Evolutionary conservation across 1,284 basidiomycete species (phyloP), one percentile per base, ranked within the genome.

Genomic region (Ceratobasidium sp.): DNA sequence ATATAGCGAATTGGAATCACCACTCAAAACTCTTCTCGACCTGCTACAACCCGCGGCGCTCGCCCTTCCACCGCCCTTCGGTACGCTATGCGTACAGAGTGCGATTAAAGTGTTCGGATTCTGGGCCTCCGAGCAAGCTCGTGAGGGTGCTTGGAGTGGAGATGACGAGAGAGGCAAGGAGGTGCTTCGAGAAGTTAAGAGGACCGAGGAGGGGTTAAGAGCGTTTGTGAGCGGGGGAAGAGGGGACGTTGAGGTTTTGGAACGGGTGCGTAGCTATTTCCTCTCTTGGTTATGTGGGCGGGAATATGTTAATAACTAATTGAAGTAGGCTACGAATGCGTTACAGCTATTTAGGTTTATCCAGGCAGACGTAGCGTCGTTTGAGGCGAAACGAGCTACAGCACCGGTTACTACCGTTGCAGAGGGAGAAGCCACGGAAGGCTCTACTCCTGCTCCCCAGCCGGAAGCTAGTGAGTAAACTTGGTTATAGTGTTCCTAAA

Each of bases 211-310:
- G 81, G 94, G 69, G 81, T 84, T n/a, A 84, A 85, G 56, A 86
- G 94, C 76, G 78, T 60, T 66, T 56, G 44, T 62, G 19, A 41
- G 36, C 11, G 84, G 86, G 31, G 82, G 84, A 2, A 90, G 86
- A 79, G 83, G 87, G 2, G 88, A 97, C 78, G 90, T 95, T 47
- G 97, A 98, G 80, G 92, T 99, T 15, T 94, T 96, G 83, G 96
- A 99, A 83, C 86, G 97, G 79, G 93, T 94, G 78, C 77, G 91
- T 85, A n/a, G 22, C 4, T 8, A 14, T 36, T 63, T 48, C 5
- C 22, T n/a, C 22, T 48, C 15, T 19, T 11, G 36, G 11, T 41
- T 41, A 41, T 41, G 36, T 4, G 11, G 11, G 36, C 4, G 36
- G 36, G 36, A 41, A 4, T 4, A 41, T 36, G 24, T 27, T 19